Evolutionary conservation across 805 yeast species (phyloP).

Genomic region (Jamesozyma hellenica): DNA sequence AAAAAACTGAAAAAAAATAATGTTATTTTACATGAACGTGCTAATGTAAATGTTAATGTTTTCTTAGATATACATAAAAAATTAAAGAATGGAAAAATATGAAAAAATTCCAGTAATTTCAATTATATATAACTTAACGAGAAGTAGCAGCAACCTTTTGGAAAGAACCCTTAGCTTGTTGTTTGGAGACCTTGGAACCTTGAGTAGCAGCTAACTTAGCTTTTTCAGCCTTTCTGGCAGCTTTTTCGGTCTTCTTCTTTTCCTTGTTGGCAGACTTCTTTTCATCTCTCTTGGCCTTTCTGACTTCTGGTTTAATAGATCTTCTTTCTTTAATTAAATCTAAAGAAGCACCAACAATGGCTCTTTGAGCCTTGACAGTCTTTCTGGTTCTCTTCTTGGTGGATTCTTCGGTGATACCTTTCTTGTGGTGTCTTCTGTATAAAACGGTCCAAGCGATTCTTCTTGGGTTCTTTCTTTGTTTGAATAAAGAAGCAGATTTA

Average conservation of each 20-base stretch:
- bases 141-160: slow-evolving; percentile 94
- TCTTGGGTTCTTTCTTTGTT: slow-evolving; percentile 99
- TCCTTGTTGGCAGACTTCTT: slow-evolving; percentile 77
- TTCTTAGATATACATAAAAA: slow-evolving; percentile 4
- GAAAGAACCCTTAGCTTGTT: slow-evolving; percentile 96
- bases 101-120: slow-evolving; percentile 1
- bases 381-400: slow-evolving; percentile 95
- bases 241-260: slow-evolving; percentile 84
- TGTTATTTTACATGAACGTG: background rate
- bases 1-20: too few species aligned
- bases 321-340: slow-evolving; percentile 98
- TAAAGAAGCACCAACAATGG: slow-evolving; percentile 97
- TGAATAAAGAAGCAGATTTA: slow-evolving; percentile 94
- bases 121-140: slow-evolving; percentile 52
- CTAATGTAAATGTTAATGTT: background rate
- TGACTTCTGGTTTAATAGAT: slow-evolving; percentile 88
- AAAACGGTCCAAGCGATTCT: slow-evolving; percentile 99
- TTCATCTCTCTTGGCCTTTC: slow-evolving; percentile 94
- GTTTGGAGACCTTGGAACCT: slow-evolving; percentile 78
- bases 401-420: slow-evolving; percentile 98
- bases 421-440: slow-evolving; percentile 99
- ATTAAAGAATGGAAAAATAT: slow-evolving; percentile 4
- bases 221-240: slow-evolving; percentile 89
- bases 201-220: slow-evolving; percentile 72
- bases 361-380: slow-evolving; percentile 97